phyloP scores from a whole-genome alignment of 176 grass and related monocot species.

The Musa troglodytarum region DNA sequence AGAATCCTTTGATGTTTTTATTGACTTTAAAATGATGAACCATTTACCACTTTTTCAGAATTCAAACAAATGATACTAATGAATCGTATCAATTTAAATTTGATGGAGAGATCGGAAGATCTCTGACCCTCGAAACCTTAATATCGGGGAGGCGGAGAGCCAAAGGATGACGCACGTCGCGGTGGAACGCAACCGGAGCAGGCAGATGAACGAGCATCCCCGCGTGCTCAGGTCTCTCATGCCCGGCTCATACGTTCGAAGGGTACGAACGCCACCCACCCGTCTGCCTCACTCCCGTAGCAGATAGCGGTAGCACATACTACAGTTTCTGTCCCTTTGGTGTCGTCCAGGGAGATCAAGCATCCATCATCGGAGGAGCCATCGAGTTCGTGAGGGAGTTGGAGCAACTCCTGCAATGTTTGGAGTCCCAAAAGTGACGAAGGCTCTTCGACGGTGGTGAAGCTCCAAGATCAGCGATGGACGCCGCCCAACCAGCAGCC shows the following conservation, averaged over 20 bases:
- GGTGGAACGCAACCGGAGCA: constrained; percentile 9
- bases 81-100: too few relatives aligned
- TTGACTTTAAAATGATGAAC: too few relatives aligned
- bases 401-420: constrained; percentile 83
- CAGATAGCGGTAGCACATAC: too few relatives aligned
- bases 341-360: constrained; percentile 70
- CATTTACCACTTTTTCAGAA: too few relatives aligned
- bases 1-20: too few relatives aligned
- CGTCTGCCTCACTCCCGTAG: background rate
- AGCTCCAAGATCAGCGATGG: constrained; percentile 35
- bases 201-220: constrained; percentile 16
- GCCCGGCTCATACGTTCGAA: constrained; percentile 3
- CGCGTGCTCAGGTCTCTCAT: constrained; percentile 4
- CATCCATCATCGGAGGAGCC: constrained; percentile 88
- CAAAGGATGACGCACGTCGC: constrained; percentile 14
- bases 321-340: background rate
- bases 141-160: constrained; percentile 6
- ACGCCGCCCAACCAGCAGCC: constrained; percentile 23
- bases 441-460: constrained; percentile 42
- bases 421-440: constrained; percentile 83
- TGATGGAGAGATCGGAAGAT: too few relatives aligned
- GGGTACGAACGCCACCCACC: background rate
- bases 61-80: too few relatives aligned
- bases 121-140: too few relatives aligned
- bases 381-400: constrained; percentile 92